Percentiles rank a stretch among this genome's conserved stretches.
phyloP scores from a whole-genome alignment of 129 eudicot species.

The Chrysanthemum lavandulifolium region DNA sequence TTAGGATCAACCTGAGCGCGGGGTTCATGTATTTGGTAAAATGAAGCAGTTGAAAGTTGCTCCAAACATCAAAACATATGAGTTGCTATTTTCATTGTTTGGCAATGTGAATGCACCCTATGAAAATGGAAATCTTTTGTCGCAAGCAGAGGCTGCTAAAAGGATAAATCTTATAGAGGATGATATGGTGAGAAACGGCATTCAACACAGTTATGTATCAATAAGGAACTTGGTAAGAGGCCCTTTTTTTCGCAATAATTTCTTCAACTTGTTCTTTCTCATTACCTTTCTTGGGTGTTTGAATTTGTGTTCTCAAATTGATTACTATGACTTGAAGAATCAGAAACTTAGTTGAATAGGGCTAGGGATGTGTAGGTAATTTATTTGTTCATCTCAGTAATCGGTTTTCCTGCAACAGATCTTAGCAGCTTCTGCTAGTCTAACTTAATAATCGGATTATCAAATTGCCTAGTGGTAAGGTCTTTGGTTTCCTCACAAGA shows the following conservation, averaged over 20 bases:
- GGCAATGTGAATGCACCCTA: conserved; percentile 83
- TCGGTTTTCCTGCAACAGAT: background rate
- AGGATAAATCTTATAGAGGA: conserved; percentile 76
- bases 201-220: conserved; percentile 63
- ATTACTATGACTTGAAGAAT: conserved; percentile 9
- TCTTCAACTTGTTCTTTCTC: background rate
- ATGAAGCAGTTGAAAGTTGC: conserved; percentile 57
- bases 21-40: conserved; percentile 65
- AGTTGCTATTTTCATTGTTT: conserved; percentile 72
- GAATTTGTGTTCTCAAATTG: conserved; percentile 1
- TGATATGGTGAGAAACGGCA: conserved; percentile 78
- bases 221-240: conserved; percentile 60
- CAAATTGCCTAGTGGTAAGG: no score
- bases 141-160: conserved; percentile 63
- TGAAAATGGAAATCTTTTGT: conserved; percentile 59
- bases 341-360: background rate
- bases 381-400: background rate
- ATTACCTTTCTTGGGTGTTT: background rate
- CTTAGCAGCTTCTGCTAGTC: background rate
- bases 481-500: no score
- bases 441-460: background rate
- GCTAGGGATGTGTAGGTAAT: background rate
- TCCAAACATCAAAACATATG: conserved; percentile 76
- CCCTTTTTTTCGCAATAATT: conserved; percentile 7
- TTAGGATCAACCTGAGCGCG: conserved; percentile 88